Base-by-base conservation (phyloP, 2,329 filamentous ascomycete species). In the Plectosphaerella sp. region DNA sequence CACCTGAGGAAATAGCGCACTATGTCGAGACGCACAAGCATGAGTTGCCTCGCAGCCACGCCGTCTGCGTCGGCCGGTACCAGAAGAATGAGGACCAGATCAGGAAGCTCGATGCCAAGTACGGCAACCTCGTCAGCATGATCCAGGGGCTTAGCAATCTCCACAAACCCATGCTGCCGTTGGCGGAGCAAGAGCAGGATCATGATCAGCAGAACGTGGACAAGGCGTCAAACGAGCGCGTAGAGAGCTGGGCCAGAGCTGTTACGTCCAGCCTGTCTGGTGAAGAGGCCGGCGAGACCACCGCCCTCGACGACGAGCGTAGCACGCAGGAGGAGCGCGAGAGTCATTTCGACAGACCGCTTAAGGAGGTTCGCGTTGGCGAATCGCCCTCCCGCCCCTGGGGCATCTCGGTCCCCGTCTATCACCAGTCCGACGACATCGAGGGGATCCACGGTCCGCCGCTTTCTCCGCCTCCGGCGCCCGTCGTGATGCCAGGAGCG, bases 1-100 rank as follows among this genome's bases (percentile, higher is more conserved):
- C 91, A 2, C 90, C 93, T 2, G 90, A 96, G 72, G 92, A 97
- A 65, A 87, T 97, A 56, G 93, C 93, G 14, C 84, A 88, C 63
- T 97, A 96, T 67, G 91, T 97, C 63, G 90, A 97, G 67, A 91
- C 86, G 49, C 92, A 97, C 73, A 97, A 97, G 68, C 92, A 97
- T 70, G 89, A 96, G 68, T 82, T 97, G 50, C 93, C 93, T 10
- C 84, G 93, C 61, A 97, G 91, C 66, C 93, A 97, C 70, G 91
- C 95, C 66, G 83, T 97, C 45, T 97, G 93, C 68, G 85, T 97
- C 55, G 86, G 89, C 63, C 83, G 92, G 52, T 96, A 96, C 66
- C 90, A 96, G 70, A 87, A 84, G 68, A 93, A 92, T 63, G 87
- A 93, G 61, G 82, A 88, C 57, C 89, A 92, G 63, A 89, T 96